These are phyloP conservation scores for Pythium phragmitis DNA, from an alignment of 352 stramenopile species.

Conservation along the genomic window DNA sequence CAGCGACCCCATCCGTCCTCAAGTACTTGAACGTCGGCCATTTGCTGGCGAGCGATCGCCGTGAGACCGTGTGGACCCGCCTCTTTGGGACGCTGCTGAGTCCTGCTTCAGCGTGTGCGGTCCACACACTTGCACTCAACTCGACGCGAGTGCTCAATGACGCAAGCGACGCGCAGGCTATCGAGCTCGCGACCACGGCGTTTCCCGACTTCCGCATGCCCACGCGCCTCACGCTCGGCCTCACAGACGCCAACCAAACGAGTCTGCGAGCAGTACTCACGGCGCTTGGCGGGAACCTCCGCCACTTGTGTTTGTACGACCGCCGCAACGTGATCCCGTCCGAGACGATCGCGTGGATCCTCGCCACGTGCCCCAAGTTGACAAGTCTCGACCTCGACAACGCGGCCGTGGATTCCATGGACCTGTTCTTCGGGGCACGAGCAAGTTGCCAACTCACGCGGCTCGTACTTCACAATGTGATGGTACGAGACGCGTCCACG, in stretches of 20 bases:
- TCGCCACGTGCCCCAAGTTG: slow-evolving; percentile 11
- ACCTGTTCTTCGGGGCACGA: neutral
- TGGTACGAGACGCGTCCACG: neutral
- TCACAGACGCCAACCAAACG: slow-evolving; percentile 4
- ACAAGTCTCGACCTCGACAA: slow-evolving; percentile 15
- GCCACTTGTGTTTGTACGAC: slow-evolving; percentile 9
- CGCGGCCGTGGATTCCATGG: slow-evolving; percentile 11
- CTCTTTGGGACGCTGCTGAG: slow-evolving; percentile 14
- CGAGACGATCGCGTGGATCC: slow-evolving; percentile 1
- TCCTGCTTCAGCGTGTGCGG: neutral
- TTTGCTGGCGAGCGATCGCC: slow-evolving; percentile 1
- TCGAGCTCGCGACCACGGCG: neutral
- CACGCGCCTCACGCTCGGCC: slow-evolving; percentile 7
- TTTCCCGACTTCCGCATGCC: slow-evolving; percentile 8
- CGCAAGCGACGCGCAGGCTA: neutral
- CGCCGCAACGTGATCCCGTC: slow-evolving; percentile 5
- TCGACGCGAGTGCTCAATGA: neutral
- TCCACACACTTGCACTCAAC: slow-evolving; percentile 9
- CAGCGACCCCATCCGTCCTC: neutral
- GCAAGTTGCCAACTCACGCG: neutral
- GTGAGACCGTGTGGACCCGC: neutral
- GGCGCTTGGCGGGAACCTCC: slow-evolving; percentile 7
- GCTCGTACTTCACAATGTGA: slow-evolving; percentile 15
- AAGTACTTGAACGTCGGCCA: slow-evolving; percentile 13
- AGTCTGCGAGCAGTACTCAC: slow-evolving; percentile 11